Evolutionary conservation across 2,329 filamentous ascomycete species (phyloP), one percentile per base, ranked within the genome.

Genomic region (Scedosporium apiospermum): DNA sequence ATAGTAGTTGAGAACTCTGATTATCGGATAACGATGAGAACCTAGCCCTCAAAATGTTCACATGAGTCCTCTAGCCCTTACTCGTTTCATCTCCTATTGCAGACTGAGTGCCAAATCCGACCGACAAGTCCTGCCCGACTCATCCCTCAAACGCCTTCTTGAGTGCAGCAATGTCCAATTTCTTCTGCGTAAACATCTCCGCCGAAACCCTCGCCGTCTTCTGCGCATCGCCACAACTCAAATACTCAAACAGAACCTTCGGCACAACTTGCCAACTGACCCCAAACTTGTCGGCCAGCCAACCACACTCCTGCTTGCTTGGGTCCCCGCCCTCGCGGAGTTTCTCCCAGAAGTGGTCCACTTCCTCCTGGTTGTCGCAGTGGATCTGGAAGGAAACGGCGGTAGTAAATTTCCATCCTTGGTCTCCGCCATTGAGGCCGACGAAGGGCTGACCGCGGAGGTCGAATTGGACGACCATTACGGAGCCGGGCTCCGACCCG

Each of bases 181-280:
- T 80, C 69, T 72, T 73, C 75, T 78, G 77, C 27, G 65, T 65
- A 72, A 77, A 70, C 74, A 80, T 78, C 4, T 71, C 73, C 51
- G 61, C 64, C 30, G 66, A 72, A 6, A 67, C 70, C 57, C 72
- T 67, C 5, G 66, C 69, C 16, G 70, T 69, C 44, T 69, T 73
- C 63, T 68, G 75, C 67, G 66, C 68, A 61, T 78, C 74, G 42
- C 70, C 66, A n/a, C 71, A 68, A 1, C 64, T 58, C 64, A 78
- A 61, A 67, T 75, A 68, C 62, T 72, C 68, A 66, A 70, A 71
- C 60, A 80, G 64, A 21, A 58, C 64, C 64, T 64, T 72, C 4
- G 79, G 78, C 51, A 77, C 69, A 41, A 81, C 70, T 71, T 82
- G 79, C 79, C 79, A 81, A 12, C 69, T 66, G 10, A 81, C 68